Evolutionary conservation across 176 grass and related monocot species (phyloP).

Genomic region (Oryza brachyantha): DNA sequence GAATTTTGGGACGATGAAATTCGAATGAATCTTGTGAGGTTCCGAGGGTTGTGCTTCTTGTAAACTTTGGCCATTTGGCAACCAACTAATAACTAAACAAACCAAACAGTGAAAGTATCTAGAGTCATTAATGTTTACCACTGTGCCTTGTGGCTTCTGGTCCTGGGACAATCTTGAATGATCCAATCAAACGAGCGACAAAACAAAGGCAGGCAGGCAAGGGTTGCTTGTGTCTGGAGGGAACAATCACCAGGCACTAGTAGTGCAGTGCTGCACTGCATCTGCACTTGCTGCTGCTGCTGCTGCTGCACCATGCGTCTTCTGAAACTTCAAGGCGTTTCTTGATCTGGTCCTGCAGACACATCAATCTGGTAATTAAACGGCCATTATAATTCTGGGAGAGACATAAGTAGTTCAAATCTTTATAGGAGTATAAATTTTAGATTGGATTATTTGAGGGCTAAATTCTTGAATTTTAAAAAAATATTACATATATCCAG

Average conservation of each 20-base stretch:
- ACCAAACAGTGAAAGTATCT: too few relatives aligned
- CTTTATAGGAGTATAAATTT: too few relatives aligned
- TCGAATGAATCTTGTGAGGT: too few relatives aligned
- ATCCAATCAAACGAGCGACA: not conserved
- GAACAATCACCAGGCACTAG: not conserved
- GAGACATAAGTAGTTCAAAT: too few relatives aligned
- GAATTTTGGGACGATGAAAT: too few relatives aligned
- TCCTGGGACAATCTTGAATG: not conserved
- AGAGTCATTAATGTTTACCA: not conserved
- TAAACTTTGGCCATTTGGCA: too few relatives aligned
- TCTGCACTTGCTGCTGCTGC: too few relatives aligned
- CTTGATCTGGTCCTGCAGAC: not conserved
- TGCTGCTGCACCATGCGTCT: not conserved
- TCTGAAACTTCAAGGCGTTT: not conserved
- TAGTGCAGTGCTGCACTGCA: not conserved
- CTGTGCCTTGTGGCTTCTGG: not conserved
- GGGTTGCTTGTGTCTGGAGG: not conserved
- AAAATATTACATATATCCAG: too few relatives aligned
- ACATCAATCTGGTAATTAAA: not conserved
- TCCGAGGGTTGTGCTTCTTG: too few relatives aligned
- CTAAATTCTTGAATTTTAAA: too few relatives aligned
- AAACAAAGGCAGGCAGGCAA: not conserved
- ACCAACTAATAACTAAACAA: too few relatives aligned
- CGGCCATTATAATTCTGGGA: not conserved
- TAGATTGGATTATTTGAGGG: too few relatives aligned